Evolutionary conservation across 345 rosid genomes (phyloP).

Genomic region (Corchorus olitorius): DNA sequence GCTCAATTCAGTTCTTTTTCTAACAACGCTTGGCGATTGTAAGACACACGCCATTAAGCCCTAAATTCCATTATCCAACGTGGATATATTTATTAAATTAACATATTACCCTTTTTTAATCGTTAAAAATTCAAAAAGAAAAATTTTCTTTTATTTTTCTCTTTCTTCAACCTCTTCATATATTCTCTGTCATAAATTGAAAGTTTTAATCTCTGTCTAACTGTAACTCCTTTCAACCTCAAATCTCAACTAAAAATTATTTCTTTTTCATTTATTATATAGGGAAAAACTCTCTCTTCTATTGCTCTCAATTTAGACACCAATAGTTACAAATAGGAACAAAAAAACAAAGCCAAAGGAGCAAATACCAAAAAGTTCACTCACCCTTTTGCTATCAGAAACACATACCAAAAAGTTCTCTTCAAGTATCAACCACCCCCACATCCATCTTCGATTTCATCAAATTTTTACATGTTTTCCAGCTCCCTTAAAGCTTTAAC

Average conservation of each 20-base stretch:
- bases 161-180: no score
- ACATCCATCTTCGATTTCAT: constrained; percentile 37
- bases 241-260: constrained; percentile 2
- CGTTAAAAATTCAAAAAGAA: no score
- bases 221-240: neutral
- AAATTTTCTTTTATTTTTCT: no score
- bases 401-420: neutral
- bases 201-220: constrained; percentile 9
- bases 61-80: no score
- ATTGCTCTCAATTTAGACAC: constrained; percentile 18
- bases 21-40: no score
- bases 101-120: no score
- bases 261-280: neutral
- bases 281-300: constrained; percentile 7
- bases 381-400: neutral
- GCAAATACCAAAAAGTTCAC: neutral
- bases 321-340: neutral
- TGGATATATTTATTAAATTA: no score
- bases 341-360: neutral
- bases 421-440: neutral
- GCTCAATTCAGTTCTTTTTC: no score
- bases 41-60: no score
- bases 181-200: no score
- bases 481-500: constrained; percentile 12
- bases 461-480: constrained; percentile 28